These are phyloP conservation scores for Quercus suber DNA, from an alignment of 306 rosid genomes.

Conservation along the genomic window DNA sequence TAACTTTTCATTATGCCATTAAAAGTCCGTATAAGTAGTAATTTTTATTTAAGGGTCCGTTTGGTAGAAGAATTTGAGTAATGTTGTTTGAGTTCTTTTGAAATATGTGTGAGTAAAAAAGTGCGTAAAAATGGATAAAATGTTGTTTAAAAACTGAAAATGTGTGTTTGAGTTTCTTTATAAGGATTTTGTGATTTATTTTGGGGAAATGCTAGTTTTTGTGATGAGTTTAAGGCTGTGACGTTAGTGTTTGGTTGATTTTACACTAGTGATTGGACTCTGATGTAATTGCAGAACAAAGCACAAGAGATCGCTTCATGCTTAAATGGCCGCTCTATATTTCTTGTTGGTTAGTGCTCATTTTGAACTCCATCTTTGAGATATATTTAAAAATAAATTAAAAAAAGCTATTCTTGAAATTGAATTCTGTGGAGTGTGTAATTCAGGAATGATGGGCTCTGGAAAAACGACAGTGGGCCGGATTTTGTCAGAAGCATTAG, in stretches of 20 bases:
- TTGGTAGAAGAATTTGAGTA: too few species aligned
- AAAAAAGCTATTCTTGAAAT: background rate
- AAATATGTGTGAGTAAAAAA: too few species aligned
- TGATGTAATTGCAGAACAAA: background rate
- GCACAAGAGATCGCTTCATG: conserved; percentile 6
- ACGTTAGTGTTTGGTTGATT: background rate
- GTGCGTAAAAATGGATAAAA: too few species aligned
- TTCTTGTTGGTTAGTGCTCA: background rate
- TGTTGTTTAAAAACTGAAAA: too few species aligned
- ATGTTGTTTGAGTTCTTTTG: too few species aligned
- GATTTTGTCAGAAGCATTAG: conserved; percentile 14
- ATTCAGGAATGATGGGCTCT: conserved; percentile 17
- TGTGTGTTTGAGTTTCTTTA: too few species aligned
- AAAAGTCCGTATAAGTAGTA: too few species aligned
- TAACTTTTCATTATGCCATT: too few species aligned
- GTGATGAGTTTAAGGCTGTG: background rate
- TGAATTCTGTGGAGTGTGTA: background rate
- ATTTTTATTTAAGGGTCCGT: too few species aligned
- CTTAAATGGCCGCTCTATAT: conserved; percentile 10
- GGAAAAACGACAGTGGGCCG: conserved; percentile 18
- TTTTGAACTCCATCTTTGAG: background rate
- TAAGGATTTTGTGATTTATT: too few species aligned
- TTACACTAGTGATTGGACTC: background rate
- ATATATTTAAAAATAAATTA: background rate
- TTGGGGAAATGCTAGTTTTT: too few species aligned